Evolutionary conservation across 2,329 filamentous ascomycete genomes (phyloP).

Genomic region (Aspergillus novofumigatus): DNA sequence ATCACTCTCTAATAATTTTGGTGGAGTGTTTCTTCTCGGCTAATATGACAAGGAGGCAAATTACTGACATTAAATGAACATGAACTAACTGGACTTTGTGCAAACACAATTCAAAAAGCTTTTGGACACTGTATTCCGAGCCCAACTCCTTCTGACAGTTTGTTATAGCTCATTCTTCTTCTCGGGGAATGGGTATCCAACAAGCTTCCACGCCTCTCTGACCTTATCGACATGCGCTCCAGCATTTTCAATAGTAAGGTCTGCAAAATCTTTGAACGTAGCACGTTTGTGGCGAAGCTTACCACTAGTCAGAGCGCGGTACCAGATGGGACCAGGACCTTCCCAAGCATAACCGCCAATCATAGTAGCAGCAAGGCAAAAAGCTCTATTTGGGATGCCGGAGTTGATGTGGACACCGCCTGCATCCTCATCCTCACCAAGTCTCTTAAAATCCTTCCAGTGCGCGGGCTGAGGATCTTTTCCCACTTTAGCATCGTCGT

Average conservation of each 20-base stretch:
- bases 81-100: neutral
- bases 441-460: slow-evolving; percentile 4
- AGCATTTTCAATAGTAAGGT: neutral
- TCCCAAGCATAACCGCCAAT: slow-evolving; percentile 52
- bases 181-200: neutral
- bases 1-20: no score
- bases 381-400: slow-evolving; percentile 55
- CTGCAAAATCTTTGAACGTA: slow-evolving; percentile 2
- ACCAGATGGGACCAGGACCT: slow-evolving; percentile 25
- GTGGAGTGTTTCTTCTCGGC: no score
- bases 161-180: neutral
- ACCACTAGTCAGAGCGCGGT: slow-evolving; percentile 10
- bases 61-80: neutral
- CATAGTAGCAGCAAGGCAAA: slow-evolving; percentile 46
- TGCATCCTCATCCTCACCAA: slow-evolving; percentile 21
- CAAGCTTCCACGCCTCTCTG: neutral
- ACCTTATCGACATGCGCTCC: neutral
- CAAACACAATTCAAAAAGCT: neutral
- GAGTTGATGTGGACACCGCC: slow-evolving; percentile 37
- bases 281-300: neutral
- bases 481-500: slow-evolving; percentile 39
- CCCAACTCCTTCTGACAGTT: neutral
- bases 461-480: slow-evolving; percentile 50
- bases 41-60: no score
- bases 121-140: neutral